Base-by-base conservation (phyloP, 2,329 filamentous ascomycete species). In the Triangularia setosa region DNA sequence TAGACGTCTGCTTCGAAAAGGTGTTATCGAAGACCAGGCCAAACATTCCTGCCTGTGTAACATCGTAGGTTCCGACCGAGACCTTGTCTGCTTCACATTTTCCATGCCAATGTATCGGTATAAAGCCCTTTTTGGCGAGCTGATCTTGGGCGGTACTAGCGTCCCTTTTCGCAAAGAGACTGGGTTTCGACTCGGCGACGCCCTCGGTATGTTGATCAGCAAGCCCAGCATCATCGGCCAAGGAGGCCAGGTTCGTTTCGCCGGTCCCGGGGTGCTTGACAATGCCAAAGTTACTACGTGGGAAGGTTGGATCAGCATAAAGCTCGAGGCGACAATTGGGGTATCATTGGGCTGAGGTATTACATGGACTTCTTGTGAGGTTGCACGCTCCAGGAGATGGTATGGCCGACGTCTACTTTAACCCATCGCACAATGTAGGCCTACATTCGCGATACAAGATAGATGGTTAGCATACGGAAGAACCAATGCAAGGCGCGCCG, bases 341-440 rank as follows among this genome's bases (percentile, higher is more conserved):
- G 23, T 27, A 18, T 30, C 7, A 18, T 53, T 59, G 53, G 54
- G 27, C 57, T 55, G 28, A 18, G 58, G 25, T 71, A 80, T 72
- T 79, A 90, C 87, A 99, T 90, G 65, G 94, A 97, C 80, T 97
- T 98, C 81, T 96, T 98, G 77, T 98, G 93, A 53, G 95, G 95
- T 75, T 98, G 93, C 44, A 99, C 87, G 73, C 92, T 97, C 95
- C 95, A 99, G 16, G 93, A 97, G 72, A 99, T 93, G 59, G 93
- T 97, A 77, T 97, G 90, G 61, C 90, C 90, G 68, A 92, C 89
- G 63, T 93, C 89, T 71, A 97, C 94, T 75, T 92, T 90, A 71
- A 97, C 91, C 94, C 95, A 99, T 74, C 95, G 92, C 64, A 99
- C 92, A 72, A 99, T 93, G 79, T 99, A 99, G 69, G 93, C 97